phyloP scores from a whole-genome alignment of 495 filamentous ascomycete species.

The Aspergillus sclerotiicarbonarius region DNA sequence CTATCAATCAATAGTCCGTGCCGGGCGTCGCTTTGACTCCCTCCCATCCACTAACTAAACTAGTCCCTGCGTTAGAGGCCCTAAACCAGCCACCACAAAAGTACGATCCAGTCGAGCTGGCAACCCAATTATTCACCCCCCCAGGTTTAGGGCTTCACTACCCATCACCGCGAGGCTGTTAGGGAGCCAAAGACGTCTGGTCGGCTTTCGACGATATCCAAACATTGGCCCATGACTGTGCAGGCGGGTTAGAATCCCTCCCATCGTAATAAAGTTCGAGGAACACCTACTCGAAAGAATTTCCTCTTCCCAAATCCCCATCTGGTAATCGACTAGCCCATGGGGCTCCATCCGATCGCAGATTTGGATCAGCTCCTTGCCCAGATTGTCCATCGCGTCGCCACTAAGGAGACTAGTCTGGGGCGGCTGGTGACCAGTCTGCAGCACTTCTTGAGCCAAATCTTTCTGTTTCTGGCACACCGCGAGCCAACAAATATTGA shows the following conservation, averaged over 20 bases:
- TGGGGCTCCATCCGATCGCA: slow-evolving; percentile 85
- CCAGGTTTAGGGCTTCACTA: not conserved
- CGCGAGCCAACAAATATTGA: slow-evolving; percentile 92
- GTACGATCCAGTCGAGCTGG: slow-evolving; percentile 5
- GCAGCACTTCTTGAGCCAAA: slow-evolving; percentile 57
- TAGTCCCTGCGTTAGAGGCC: slow-evolving; percentile 23
- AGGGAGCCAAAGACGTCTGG: slow-evolving; percentile 32
- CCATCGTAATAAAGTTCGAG: not conserved
- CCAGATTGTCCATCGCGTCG: slow-evolving; percentile 74
- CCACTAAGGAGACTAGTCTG: slow-evolving; percentile 64
- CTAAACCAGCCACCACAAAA: slow-evolving; percentile 7
- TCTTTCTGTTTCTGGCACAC: slow-evolving; percentile 86
- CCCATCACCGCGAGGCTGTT: slow-evolving; percentile 19
- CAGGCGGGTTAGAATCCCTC: not conserved
- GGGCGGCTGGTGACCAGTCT: slow-evolving; percentile 56
- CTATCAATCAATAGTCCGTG: slow-evolving; percentile 22
- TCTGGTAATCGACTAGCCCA: slow-evolving; percentile 94
- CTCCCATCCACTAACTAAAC: slow-evolving; percentile 22
- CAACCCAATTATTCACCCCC: not conserved
- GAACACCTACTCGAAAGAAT: slow-evolving; percentile 72
- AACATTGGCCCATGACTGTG: slow-evolving; percentile 63
- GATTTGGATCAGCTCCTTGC: slow-evolving; percentile 72
- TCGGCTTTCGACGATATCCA: slow-evolving; percentile 53
- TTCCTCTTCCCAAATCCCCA: slow-evolving; percentile 93
- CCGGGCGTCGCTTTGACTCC: slow-evolving; percentile 1